A percentile compares a stretch with the other conserved stretches of the same genome.
phyloP scores from a whole-genome alignment of 768 basidiomycete species.

The Glaciozyma martinii region DNA sequence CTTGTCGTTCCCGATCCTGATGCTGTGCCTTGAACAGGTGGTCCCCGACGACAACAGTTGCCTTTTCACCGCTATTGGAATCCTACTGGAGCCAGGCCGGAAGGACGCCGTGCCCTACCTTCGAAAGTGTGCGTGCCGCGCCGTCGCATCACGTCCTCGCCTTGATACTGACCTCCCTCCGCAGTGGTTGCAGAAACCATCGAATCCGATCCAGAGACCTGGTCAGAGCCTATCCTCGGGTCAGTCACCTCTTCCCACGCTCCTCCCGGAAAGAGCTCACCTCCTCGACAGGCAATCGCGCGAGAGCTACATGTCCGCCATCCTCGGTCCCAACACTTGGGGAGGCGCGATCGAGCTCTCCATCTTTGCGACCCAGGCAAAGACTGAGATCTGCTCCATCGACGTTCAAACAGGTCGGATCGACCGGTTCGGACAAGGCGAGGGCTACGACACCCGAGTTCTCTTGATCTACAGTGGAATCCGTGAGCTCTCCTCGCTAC shows the following conservation, averaged over 20 bases:
- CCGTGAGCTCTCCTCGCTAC: conserved; percentile 40
- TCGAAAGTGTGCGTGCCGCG: conserved; percentile 54
- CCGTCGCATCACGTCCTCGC: background rate
- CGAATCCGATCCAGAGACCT: conserved; percentile 57
- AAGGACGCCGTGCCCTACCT: conserved; percentile 60
- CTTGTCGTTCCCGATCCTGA: conserved; percentile 17
- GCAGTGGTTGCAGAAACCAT: conserved; percentile 80
- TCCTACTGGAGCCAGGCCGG: conserved; percentile 69
- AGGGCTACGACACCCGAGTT: conserved; percentile 42
- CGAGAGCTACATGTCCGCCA: conserved; percentile 63
- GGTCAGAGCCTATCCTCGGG: conserved; percentile 82
- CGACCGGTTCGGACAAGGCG: conserved; percentile 21
- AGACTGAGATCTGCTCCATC: conserved; percentile 56
- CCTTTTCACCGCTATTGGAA: conserved; percentile 74
- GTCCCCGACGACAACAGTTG: conserved; percentile 98
- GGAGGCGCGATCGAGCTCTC: conserved; percentile 88
- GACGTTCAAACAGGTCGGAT: conserved; percentile 11
- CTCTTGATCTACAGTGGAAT: conserved; percentile 90
- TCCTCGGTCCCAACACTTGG: conserved; percentile 72
- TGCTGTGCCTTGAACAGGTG: conserved; percentile 45
- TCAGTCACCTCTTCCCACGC: conserved; percentile 37
- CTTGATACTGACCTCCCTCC: conserved; percentile 1
- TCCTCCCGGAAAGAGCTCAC: conserved; percentile 31
- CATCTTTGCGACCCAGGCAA: conserved; percentile 71
- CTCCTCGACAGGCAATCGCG: background rate